These are phyloP conservation scores for Spergularia marina DNA, from an alignment of 148 eudicot species.

Conservation along the genomic window DNA sequence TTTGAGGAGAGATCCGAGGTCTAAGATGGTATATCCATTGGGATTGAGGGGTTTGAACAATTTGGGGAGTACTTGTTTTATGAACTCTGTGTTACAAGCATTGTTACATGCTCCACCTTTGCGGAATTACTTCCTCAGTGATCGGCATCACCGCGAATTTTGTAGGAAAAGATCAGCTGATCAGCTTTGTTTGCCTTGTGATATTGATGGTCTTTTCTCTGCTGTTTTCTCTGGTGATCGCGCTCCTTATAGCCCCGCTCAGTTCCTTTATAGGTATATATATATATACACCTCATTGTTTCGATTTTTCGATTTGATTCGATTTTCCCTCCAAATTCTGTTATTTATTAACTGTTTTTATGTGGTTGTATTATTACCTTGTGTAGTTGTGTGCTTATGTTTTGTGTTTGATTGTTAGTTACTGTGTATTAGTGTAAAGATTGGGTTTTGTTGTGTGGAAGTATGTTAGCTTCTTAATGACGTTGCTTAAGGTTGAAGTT, in stretches of 20 bases:
- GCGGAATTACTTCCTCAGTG: slow-evolving; percentile 60
- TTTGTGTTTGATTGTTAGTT: not conserved
- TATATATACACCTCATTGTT: not conserved
- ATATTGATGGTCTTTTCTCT: slow-evolving; percentile 56
- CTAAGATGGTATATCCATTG: slow-evolving; percentile 42
- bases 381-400: not conserved
- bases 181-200: slow-evolving; percentile 60
- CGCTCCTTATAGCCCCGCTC: slow-evolving; percentile 62
- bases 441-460: not conserved
- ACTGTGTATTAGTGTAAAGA: not conserved
- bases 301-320: not conserved
- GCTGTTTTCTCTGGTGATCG: slow-evolving; percentile 61
- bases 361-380: too few relatives aligned
- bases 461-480: not conserved
- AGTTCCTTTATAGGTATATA: slow-evolving; percentile 53
- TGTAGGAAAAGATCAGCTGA: slow-evolving; percentile 45
- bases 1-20: slow-evolving; percentile 33
- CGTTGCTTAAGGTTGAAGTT: not conserved
- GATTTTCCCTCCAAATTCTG: not conserved
- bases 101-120: slow-evolving; percentile 65
- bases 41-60: slow-evolving; percentile 69
- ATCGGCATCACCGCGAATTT: slow-evolving; percentile 43
- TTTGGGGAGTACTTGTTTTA: slow-evolving; percentile 69
- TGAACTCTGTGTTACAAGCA: slow-evolving; percentile 73
- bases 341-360: not conserved